phyloP scores from a whole-genome alignment of 768 basidiomycete species.

The Leucosporidium creatinivorum region DNA sequence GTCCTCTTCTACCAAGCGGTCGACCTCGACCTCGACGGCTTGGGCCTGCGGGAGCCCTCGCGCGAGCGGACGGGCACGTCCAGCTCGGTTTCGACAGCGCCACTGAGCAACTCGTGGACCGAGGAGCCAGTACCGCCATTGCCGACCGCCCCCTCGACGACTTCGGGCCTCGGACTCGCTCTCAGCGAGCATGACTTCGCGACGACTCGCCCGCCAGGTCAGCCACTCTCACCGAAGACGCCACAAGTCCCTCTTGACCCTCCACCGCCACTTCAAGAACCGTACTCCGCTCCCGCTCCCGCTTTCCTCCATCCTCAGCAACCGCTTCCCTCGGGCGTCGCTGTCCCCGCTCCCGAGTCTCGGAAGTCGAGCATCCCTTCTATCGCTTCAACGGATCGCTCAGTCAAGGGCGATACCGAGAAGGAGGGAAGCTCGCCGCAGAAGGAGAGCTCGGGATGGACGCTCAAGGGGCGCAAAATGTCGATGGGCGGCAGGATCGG shows the following conservation, averaged over 20 bases:
- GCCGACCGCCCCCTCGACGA: slow-evolving; percentile 9
- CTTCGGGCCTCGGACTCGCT: slow-evolving; percentile 3
- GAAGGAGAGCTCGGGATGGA: slow-evolving; percentile 6
- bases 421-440: neutral
- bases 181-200: neutral
- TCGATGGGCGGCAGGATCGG: neutral
- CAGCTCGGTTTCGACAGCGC: slow-evolving; percentile 18
- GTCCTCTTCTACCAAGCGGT: slow-evolving; percentile 94
- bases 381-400: neutral
- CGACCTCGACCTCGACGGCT: slow-evolving; percentile 44
- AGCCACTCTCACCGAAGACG: too few species aligned
- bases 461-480: neutral
- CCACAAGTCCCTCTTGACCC: too few species aligned
- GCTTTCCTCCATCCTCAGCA: neutral
- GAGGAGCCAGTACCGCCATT: slow-evolving; percentile 11
- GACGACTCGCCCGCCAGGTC: too few species aligned
- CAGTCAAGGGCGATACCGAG: neutral
- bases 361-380: neutral
- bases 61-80: slow-evolving; percentile 8
- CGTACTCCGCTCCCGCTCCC: too few species aligned
- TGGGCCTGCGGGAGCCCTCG: neutral
- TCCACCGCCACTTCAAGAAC: too few species aligned
- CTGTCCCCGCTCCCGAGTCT: slow-evolving; percentile 3
- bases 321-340: neutral
- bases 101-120: neutral